Percentiles rank a stretch among this genome's conserved stretches.
These are phyloP conservation scores for Conoideocrella luteorostrata DNA, from an alignment of 2,329 filamentous ascomycete species.

Conservation along the genomic window DNA sequence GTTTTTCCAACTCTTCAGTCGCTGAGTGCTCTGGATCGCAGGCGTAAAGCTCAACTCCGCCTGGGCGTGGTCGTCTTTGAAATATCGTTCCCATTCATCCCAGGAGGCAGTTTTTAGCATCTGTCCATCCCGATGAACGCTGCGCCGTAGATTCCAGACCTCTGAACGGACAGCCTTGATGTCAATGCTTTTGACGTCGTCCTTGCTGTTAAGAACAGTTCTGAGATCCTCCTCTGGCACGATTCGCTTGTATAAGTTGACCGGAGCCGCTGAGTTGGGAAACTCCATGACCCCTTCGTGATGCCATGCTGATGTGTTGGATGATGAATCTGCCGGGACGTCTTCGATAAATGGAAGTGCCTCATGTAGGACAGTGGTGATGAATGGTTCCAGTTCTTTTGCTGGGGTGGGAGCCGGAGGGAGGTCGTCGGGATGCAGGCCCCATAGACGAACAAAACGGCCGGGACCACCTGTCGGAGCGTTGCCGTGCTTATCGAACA, in stretches of 20 bases:
- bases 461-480: slow-evolving; percentile 24
- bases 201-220: slow-evolving; percentile 27
- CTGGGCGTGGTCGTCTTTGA: slow-evolving; percentile 44
- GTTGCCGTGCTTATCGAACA: slow-evolving; percentile 11
- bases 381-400: slow-evolving; percentile 43
- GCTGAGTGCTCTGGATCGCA: slow-evolving; percentile 26
- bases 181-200: slow-evolving; percentile 17
- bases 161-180: slow-evolving; percentile 30
- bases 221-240: slow-evolving; percentile 39
- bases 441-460: slow-evolving; percentile 48
- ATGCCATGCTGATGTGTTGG: slow-evolving; percentile 36
- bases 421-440: slow-evolving; percentile 41
- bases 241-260: slow-evolving; percentile 47
- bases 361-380: slow-evolving; percentile 49
- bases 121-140: slow-evolving; percentile 49
- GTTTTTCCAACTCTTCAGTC: slow-evolving; percentile 40
- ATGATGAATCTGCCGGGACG: slow-evolving; percentile 28
- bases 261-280: slow-evolving; percentile 39
- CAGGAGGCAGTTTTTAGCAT: slow-evolving; percentile 51
- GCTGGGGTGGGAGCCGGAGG: slow-evolving; percentile 32
- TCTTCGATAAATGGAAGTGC: slow-evolving; percentile 51
- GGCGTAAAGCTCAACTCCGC: slow-evolving; percentile 35
- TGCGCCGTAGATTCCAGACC: slow-evolving; percentile 59
- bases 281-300: slow-evolving; percentile 42
- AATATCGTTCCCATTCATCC: slow-evolving; percentile 54